Evolutionary conservation across 768 basidiomycete species (phyloP).

Genomic region (Cyclocybe cylindracea): DNA sequence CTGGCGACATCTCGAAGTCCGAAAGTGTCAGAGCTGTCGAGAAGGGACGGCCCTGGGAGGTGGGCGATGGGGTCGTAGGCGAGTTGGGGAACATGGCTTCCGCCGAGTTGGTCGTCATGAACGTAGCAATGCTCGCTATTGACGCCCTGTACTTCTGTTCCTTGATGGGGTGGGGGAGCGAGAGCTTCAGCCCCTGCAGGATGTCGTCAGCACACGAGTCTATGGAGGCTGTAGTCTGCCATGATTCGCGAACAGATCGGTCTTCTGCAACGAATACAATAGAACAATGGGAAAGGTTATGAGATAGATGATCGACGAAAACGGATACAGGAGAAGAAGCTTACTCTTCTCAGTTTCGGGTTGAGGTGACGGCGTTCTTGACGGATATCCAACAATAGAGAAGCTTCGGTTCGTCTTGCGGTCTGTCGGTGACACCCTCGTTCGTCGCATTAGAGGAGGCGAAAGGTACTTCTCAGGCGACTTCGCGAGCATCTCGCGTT

Average conservation of each 20-base stretch:
- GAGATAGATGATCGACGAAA: background rate
- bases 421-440: conserved; percentile 14
- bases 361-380: background rate
- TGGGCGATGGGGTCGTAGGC: conserved; percentile 1
- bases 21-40: conserved; percentile 39
- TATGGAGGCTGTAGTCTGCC: conserved; percentile 37
- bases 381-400: conserved; percentile 22
- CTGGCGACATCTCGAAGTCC: conserved; percentile 43
- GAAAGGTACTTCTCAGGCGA: conserved; percentile 15
- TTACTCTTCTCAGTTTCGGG: no score
- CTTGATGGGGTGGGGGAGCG: conserved; percentile 33
- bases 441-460: conserved; percentile 15
- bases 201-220: conserved; percentile 39
- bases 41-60: conserved; percentile 20
- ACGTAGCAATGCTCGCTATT: conserved; percentile 54
- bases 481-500: conserved; percentile 38
- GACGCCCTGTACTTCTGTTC: conserved; percentile 41
- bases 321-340: background rate
- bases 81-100: conserved; percentile 49
- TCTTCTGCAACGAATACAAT: conserved; percentile 6
- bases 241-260: conserved; percentile 42
- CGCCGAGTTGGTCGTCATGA: conserved; percentile 57
- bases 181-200: conserved; percentile 37
- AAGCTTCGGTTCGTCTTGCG: conserved; percentile 29
- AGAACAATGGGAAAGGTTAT: no score